Evolutionary conservation across 2,329 filamentous ascomycete genomes (phyloP), one percentile per base, ranked within the genome.

Genomic region (Triangularia setosa): DNA sequence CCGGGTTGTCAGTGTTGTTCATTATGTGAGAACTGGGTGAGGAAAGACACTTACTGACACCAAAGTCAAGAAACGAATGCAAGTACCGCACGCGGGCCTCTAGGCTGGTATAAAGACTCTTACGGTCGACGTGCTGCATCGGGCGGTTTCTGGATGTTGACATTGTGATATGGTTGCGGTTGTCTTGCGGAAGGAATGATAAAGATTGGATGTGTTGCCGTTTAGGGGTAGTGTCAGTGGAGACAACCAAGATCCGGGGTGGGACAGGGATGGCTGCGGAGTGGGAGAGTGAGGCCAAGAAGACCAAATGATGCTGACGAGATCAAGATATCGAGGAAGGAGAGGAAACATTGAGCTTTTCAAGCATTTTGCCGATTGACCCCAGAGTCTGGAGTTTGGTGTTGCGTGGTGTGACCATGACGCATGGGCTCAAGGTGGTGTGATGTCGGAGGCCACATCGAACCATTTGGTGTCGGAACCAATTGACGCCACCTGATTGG

Each of bases 51-150:
- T 59, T 79, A 91, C 90, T 81, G 65, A 85, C 84, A 70, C 84
- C 87, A 72, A 92, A 93, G 72, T 93, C 90, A 25, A 93, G 84
- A 65, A 93, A 92, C 28, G 86, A 87, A 70, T 92, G 90, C 1
- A 93, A 81, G 68, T 92, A 93, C 60, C 85, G 84, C 65, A 93
- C 85, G 59, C 90, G 82, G 0, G 85, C 83, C 67, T 91, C 88
- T 16, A 92, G 81, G 69, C 84, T 86, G 24, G 87, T 90, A 76
- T 92, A 92, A 5, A 93, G 80, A 52, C 89, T 85, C 75, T 88
- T 86, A 54, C 90, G 86, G 74, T 89, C 85, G 69, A 92, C 82
- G 71, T 91, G 89, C 73, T 87, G 80, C 64, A 72, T 71, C 28
- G 69, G 69, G 14, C 65, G 65, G 4, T 54, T 59, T 23, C 63